Evolutionary conservation across 2,329 filamentous ascomycete genomes (phyloP).

Genomic region (Beauveria australis): DNA sequence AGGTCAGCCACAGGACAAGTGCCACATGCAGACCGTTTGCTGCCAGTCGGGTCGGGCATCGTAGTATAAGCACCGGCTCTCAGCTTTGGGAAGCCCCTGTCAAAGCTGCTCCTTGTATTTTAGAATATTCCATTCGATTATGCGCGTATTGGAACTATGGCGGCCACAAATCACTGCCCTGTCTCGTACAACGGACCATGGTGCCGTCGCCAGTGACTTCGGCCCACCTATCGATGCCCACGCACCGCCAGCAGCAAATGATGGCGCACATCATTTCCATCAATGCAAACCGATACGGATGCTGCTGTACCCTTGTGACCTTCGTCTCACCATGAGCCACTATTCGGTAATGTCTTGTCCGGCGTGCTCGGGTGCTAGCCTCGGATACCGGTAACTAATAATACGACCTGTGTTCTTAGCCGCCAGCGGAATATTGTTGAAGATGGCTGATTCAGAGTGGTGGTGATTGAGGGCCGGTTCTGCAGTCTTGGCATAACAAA

Average conservation of each 20-base stretch:
- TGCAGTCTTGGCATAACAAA: too few species aligned
- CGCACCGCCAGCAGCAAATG: not conserved
- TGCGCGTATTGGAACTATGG: not conserved
- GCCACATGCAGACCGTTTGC: too few species aligned
- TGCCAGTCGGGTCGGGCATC: too few species aligned
- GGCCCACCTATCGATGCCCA: conserved; percentile 2
- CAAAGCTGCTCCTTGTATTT: too few species aligned
- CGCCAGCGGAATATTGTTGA: not conserved
- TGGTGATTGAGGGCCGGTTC: too few species aligned
- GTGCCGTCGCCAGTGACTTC: not conserved
- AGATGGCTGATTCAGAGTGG: not conserved
- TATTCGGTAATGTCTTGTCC: not conserved
- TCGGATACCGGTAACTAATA: not conserved
- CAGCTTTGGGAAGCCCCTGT: too few species aligned
- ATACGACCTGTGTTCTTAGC: not conserved
- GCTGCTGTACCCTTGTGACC: not conserved
- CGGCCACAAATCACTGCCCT: not conserved
- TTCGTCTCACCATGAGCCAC: not conserved
- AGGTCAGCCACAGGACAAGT: too few species aligned
- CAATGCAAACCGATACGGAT: not conserved
- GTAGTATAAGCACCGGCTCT: too few species aligned
- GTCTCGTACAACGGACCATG: not conserved
- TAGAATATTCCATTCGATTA: too few species aligned
- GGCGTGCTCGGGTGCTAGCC: not conserved
- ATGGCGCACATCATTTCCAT: not conserved